Evolutionary conservation across 352 stramenopile genomes (phyloP), one percentile per base, ranked within the genome.

Genomic region (Phytophthora cactorum): DNA sequence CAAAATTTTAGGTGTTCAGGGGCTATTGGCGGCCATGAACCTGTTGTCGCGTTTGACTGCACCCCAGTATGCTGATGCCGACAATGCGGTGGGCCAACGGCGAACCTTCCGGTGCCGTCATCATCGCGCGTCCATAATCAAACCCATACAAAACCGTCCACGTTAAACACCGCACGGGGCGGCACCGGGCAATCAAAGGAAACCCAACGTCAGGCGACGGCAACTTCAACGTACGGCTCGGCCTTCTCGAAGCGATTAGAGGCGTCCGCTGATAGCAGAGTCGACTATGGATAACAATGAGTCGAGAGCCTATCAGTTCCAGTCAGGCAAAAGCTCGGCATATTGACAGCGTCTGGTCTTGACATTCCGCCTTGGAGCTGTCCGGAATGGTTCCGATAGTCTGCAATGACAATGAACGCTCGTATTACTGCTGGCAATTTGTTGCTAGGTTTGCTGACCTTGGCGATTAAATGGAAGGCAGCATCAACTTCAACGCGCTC

Each of bases 201-300:
- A 68, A 68, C 52, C 52, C 61, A 68, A 68, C 31, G 32, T 10
- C 6, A 39, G 17, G 5, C 14, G 17, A n/a, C 25, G 14, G 14
- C 34, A 52, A 68, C 52, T 68, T 68, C 61, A 68, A 68, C 11
- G 32, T 52, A 52, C 34, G 8, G 22, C n/a, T 43, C 22, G 10
- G 22, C 3, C 9, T 10, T 12, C n/a, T 45, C 27, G 25, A 46
- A 45, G 31, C 55, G 55, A 51, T 29, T 46, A 25, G 0, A 22
- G 0, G 44, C 32, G 17, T 3, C n/a, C n/a, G 14, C 38, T 45
- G 15, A 6, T 3, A 45, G 15, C 12, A 5, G 22, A 9, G 38
- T 22, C 38, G 38, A 14, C 36, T 15, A 43, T 11, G 9, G 10
- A 43, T 28, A 11, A 10, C 44, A 17, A 50, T 50, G 7, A 50